Evolutionary conservation across 441 rosid genomes (phyloP), one percentile per base, ranked within the genome.

Genomic region (Theobroma grandiflorum): DNA sequence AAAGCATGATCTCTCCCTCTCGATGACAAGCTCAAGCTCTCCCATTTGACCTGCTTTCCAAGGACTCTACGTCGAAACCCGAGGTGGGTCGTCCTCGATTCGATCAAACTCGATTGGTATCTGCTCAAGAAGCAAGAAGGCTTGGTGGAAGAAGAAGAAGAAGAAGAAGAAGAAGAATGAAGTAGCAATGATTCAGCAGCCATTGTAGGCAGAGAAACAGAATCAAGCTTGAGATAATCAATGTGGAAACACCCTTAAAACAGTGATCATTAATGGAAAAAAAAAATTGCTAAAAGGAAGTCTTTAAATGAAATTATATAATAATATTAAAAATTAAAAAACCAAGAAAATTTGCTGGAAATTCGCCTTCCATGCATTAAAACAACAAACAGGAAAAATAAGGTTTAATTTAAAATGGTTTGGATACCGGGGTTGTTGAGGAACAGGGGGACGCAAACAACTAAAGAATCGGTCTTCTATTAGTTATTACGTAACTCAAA

Each of bases 141-240:
- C 26, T 55, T 75, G 2, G 78, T 35, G 0, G 86, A 71, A 74
- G 72, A 61, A 64, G 47, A 64, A 40, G 33, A 75, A 72, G n/a
- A n/a, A n/a, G n/a, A n/a, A n/a, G 53, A 74, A 67, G 33, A 75
- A 72, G 85, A 74, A 20, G 82, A 78, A 61, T 55, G 74, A 57
- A 71, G 83, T 12, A 81, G 82, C 71, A 74, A 42, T 53, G 90
- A 77, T 35, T 57, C 81, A 33, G 89, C 84, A 59, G 86, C 90
- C 92, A 87, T 93, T 38, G 12, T 4, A 10, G 18, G 55, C 10
- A 42, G 73, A 71, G 7, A 74, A 22, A 67, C n/a, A 6, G 1
- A 40, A 8, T 10, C 38, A 20, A 47, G 47, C 22, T 40, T 38
- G 22, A 47, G 35, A 22, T 59, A 31, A 35, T 45, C 33, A 45